Evolutionary conservation across 306 rosid genomes (phyloP).

Genomic region (Dalbergia cultrata): DNA sequence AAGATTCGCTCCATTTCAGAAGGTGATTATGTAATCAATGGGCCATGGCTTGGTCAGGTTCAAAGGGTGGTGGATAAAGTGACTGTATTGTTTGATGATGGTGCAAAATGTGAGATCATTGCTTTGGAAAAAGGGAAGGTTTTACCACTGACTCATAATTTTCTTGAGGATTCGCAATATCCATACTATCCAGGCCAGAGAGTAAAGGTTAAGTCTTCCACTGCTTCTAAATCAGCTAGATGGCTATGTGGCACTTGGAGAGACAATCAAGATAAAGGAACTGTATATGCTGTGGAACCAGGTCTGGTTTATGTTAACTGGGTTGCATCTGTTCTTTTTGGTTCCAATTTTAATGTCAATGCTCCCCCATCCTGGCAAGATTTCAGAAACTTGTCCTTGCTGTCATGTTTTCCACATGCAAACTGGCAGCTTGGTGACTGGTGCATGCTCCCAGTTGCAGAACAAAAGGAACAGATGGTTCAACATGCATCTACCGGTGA

Average conservation of each 20-base stretch:
- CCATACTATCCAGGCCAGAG: slow-evolving; percentile 97
- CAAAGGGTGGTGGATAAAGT: slow-evolving; percentile 78
- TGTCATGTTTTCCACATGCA: slow-evolving; percentile 84
- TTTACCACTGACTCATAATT: slow-evolving; percentile 65
- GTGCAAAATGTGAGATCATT: slow-evolving; percentile 69
- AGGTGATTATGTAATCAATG: slow-evolving; percentile 80
- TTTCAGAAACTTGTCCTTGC: slow-evolving; percentile 69
- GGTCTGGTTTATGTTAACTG: slow-evolving; percentile 82
- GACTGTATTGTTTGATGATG: slow-evolving; percentile 78
- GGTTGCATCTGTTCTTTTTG: slow-evolving; percentile 69
- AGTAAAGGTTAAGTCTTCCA: slow-evolving; percentile 71
- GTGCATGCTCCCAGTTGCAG: slow-evolving; percentile 73
- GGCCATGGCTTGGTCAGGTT: slow-evolving; percentile 93
- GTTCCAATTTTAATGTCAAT: slow-evolving; percentile 52
- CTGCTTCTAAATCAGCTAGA: slow-evolving; percentile 69
- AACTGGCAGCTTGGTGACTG: slow-evolving; percentile 99
- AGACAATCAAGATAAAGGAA: slow-evolving; percentile 77
- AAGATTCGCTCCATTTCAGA: slow-evolving; percentile 84
- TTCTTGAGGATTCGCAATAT: slow-evolving; percentile 85
- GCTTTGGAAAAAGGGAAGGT: slow-evolving; percentile 72
- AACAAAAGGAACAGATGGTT: slow-evolving; percentile 46
- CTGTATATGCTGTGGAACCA: slow-evolving; percentile 80
- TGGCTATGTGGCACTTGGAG: slow-evolving; percentile 91
- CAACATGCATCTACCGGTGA: slow-evolving; percentile 51
- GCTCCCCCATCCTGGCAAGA: slow-evolving; percentile 75